Base-by-base conservation (phyloP, 352 stramenopile genomes). In the Elongisporangium senticosum region DNA sequence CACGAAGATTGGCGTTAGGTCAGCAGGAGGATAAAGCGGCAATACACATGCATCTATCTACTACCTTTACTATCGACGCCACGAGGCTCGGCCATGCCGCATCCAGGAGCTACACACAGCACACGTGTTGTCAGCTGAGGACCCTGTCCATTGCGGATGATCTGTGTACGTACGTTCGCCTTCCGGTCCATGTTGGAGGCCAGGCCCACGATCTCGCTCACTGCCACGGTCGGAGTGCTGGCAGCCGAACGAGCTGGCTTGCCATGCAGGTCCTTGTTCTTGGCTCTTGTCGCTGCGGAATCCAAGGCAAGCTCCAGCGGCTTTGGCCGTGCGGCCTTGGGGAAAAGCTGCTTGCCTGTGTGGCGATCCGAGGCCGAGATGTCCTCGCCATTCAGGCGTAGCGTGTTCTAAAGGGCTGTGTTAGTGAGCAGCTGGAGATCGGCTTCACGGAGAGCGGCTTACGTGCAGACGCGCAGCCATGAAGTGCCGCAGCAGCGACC, bases 181-280 rank as follows among this genome's bases (percentile, higher is more conserved):
- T 91, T 91, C 53, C 75, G 75, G 26, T 87, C 75, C 17, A 82
- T 76, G 55, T 86, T 68, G 14, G 61, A 71, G 2, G 79, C 79
- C 19, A 55, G 59, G 7, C 58, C 51, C 26, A 89, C 70, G 52
- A 89, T 83, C 39, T 86, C 77, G 15, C 53, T 64, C 22, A 72
- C 66, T 22, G 61, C 50, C 19, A 58, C 20, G 28, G n/a, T 33
- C 3, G 49, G n/a, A 13, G 55, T 37, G 49, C 14, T 6, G 60
- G 50, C 15, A 59, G 65, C 0, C 47, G 24, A 51, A 56, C 72
- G 14, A 43, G 23, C 6, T 40, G 67, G 62, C 26, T 60, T 73
- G 40, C n/a, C 48, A 7, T 78, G 55, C 56, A 64, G 67, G 19
- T 67, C 58, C 26, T 61, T 68, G 4, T 51, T 11, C 21, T 68